phyloP scores from a whole-genome alignment of 2,329 filamentous ascomycete genomes.

The Paramyrothecium roridum region DNA sequence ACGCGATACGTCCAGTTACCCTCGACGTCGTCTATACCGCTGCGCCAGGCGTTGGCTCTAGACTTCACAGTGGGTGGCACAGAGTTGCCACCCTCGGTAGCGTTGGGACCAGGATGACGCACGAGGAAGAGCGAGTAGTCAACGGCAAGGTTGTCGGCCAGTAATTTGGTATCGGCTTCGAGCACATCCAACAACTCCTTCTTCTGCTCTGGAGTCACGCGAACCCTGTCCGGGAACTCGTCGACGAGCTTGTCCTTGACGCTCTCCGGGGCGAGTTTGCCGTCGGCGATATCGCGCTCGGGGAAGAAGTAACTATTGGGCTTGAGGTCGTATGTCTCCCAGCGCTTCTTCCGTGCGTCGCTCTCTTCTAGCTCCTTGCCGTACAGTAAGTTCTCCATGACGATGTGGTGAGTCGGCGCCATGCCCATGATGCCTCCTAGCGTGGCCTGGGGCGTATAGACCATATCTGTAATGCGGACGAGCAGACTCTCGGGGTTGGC shows the following conservation, averaged over 20 bases:
- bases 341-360: conserved; percentile 33
- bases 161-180: conserved; percentile 59
- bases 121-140: conserved; percentile 76
- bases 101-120: conserved; percentile 30
- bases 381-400: conserved; percentile 74
- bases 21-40: conserved; percentile 58
- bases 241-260: conserved; percentile 66
- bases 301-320: conserved; percentile 74
- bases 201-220: conserved; percentile 52
- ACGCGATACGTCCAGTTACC: conserved; percentile 66
- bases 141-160: conserved; percentile 62
- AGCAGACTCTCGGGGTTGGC: conserved; percentile 58
- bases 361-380: conserved; percentile 47
- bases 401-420: conserved; percentile 68
- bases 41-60: conserved; percentile 48
- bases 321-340: conserved; percentile 75
- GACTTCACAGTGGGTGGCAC: conserved; percentile 39
- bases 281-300: conserved; percentile 66
- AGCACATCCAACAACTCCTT: conserved; percentile 53
- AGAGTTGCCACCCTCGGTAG: conserved; percentile 2
- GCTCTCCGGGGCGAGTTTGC: conserved; percentile 58
- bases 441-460: conserved; percentile 51
- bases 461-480: conserved; percentile 69
- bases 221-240: conserved; percentile 63
- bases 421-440: conserved; percentile 58